Base-by-base conservation (phyloP, 208 protist genomes). In the Blechomonas ayalai region DNA sequence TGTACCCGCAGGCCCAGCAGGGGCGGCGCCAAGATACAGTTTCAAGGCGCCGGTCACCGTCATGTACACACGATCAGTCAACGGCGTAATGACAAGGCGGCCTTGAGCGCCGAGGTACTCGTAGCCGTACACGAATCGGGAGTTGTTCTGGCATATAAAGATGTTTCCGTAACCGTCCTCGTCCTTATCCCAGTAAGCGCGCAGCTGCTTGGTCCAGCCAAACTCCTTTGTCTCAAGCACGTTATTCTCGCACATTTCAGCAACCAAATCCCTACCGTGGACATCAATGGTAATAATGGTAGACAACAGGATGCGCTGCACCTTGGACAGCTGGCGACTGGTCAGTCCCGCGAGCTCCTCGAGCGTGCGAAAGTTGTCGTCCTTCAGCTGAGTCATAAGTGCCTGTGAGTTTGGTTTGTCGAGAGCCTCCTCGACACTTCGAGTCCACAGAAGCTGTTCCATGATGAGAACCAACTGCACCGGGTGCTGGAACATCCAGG, bases 11-110 rank as follows among this genome's bases (percentile, higher is more conserved):
- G 96, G 96, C 6, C 96, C 96, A 4, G 82, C 75, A 1, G 96
- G 96, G 13, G 81, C 80, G 7, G 96, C 96, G 39, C 97, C 97
- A 3, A 98, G 75, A 34, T 92, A 75, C 24, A 97, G 55, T 64
- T 97, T 90, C n/a, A 98, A 56, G 1, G 96, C 96, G 7, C 90
- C 89, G 5, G 97, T 98, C 15, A 99, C 73, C 10, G 96, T 98
- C 92, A 98, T 97, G 78, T 98, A 98, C 66, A 98, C 98, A 43
- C 95, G 89, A 70, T 98, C 95, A 1, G 97, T 98, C 18, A 98
- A 82, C 8, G 96, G 96, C 4, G 97, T 99, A 49, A 98, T 97
- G 39, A 99, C 97, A 18, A 99, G 82, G 23, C 97, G 85, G 12
- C 88, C 83, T 33, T 95, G 82, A 16, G 86, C 84, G 22, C 97